phyloP scores from a whole-genome alignment of 192 early-diverging fungal species.

The Backusella liffmaniae region DNA sequence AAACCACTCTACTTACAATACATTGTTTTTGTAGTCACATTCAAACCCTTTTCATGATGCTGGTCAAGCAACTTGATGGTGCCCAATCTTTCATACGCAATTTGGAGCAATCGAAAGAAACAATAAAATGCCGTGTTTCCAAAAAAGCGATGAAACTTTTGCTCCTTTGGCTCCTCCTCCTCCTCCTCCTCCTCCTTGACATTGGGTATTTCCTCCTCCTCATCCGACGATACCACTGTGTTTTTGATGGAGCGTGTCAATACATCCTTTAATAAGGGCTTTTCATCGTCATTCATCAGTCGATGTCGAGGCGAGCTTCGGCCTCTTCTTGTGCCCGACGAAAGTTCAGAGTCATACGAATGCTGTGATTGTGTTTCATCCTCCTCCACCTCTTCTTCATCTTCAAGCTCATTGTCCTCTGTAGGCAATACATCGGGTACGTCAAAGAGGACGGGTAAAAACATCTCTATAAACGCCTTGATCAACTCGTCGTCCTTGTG shows the following conservation, averaged over 20 bases:
- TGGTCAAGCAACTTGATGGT: slow-evolving; percentile 74
- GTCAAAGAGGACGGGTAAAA: slow-evolving; percentile 69
- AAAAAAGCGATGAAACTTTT: slow-evolving; percentile 68
- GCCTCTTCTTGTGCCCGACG: background rate
- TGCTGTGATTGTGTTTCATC: slow-evolving; percentile 31
- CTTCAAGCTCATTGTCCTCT: background rate
- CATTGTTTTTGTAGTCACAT: slow-evolving; percentile 44
- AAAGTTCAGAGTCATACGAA: slow-evolving; percentile 23
- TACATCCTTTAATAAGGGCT: slow-evolving; percentile 26
- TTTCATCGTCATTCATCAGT: slow-evolving; percentile 17
- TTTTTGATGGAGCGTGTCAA: slow-evolving; percentile 21
- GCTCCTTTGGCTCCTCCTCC: slow-evolving; percentile 13
- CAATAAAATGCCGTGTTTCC: slow-evolving; percentile 85
- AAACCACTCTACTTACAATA: slow-evolving; percentile 36
- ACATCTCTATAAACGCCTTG: slow-evolving; percentile 69
- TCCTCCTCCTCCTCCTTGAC: background rate
- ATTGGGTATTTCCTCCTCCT: slow-evolving; percentile 31
- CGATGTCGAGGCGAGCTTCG: slow-evolving; percentile 4
- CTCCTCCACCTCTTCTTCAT: slow-evolving; percentile 33
- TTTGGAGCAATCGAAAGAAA: slow-evolving; percentile 43
- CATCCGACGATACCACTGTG: background rate
- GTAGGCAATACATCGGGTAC: slow-evolving; percentile 30
- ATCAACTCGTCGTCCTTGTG: slow-evolving; percentile 71
- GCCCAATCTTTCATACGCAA: slow-evolving; percentile 67
- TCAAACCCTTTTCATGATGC: slow-evolving; percentile 54